Evolutionary conservation across 306 rosid species (phyloP).

Genomic region (Spatholobus suberectus): DNA sequence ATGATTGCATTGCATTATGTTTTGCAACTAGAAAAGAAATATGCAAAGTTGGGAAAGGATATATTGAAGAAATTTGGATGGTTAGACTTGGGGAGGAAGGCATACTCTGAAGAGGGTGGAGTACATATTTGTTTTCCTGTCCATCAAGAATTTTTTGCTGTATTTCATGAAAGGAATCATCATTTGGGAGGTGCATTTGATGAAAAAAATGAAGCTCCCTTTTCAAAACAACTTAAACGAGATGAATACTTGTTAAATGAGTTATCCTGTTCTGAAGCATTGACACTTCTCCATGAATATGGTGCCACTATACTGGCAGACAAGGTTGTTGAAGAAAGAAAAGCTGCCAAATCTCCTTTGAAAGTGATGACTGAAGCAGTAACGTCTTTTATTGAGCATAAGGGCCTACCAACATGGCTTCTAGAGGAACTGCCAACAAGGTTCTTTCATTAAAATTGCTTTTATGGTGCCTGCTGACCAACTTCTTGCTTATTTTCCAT

Average conservation of each 20-base stretch:
- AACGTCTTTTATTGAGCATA: constrained; percentile 62
- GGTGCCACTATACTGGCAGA: constrained; percentile 62
- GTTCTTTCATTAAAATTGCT: constrained; percentile 47
- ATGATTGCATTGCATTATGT: constrained; percentile 53
- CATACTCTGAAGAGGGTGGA: constrained; percentile 65
- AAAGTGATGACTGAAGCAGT: constrained; percentile 74
- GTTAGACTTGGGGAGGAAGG: constrained; percentile 86
- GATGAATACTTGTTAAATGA: constrained; percentile 47
- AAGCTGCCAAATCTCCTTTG: constrained; percentile 71
- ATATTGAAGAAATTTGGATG: constrained; percentile 88
- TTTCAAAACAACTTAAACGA: constrained; percentile 41
- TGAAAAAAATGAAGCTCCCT: constrained; percentile 48
- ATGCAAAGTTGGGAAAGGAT: constrained; percentile 87
- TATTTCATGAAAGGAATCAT: constrained; percentile 51
- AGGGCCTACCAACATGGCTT: constrained; percentile 62
- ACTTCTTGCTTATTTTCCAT: constrained; percentile 42
- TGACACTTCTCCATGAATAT: constrained; percentile 64
- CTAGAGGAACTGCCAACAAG: constrained; percentile 90
- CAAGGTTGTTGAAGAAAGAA: constrained; percentile 65
- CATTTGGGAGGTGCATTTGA: constrained; percentile 44
- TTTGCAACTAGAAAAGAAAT: constrained; percentile 71
- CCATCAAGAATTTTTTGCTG: constrained; percentile 50
- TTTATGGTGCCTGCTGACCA: constrained; percentile 4
- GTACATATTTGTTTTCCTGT: constrained; percentile 78
- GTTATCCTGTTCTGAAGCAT: constrained; percentile 56